Evolutionary conservation across 2,329 filamentous ascomycete genomes (phyloP), one percentile per base, ranked within the genome.

Genomic region (Blastomyces parvus): DNA sequence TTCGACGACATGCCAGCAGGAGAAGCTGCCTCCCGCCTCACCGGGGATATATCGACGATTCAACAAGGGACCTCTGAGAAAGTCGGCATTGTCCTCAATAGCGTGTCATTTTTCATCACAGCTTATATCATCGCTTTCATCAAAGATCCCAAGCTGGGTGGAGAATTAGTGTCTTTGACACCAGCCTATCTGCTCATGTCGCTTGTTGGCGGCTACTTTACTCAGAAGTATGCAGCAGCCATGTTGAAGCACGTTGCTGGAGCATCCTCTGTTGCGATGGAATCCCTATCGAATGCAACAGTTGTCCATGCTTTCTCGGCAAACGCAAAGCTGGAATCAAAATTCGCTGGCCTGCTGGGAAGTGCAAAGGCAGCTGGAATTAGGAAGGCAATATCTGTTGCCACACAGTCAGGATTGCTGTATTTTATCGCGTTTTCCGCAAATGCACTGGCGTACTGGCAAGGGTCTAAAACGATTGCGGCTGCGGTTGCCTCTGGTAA

Each of bases 351-450:
- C 0, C 76, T 79, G 33, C 77, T 86, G 63, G 73, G 72, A 19
- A 71, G 72, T 11, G 81, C 83, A 22, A 75, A 78, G 56, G 77
- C 72, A n/a, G 77, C 80, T 19, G 84, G 80, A 8, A 80, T 83
- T 62, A 82, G 82, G 64, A 88, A 86, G 70, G 80, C 83, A 0
- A 71, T 80, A 2, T 76, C 80, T 1, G 77, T 81, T 22, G 86
- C 81, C 1, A 68, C 82, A 0, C 83, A 86, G 69, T 78, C 83
- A 13, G 84, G 84, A 4, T 70, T 81, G 25, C 74, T 87, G 7
- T 88, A 85, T 71, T 87, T 88, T 67, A 81, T 88, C 66, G 83
- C 85, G 9, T 88, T 85, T 67, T 80, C 84, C 1, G 84, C 83
- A 5, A 87, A 87, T 70, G 83, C 83, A 0, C 76, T 88, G 13